A percentile compares a stretch with the other conserved stretches of the same genome.
Evolutionary conservation across 768 basidiomycete species (phyloP).

Genomic region (Tephrocybe sp.): DNA sequence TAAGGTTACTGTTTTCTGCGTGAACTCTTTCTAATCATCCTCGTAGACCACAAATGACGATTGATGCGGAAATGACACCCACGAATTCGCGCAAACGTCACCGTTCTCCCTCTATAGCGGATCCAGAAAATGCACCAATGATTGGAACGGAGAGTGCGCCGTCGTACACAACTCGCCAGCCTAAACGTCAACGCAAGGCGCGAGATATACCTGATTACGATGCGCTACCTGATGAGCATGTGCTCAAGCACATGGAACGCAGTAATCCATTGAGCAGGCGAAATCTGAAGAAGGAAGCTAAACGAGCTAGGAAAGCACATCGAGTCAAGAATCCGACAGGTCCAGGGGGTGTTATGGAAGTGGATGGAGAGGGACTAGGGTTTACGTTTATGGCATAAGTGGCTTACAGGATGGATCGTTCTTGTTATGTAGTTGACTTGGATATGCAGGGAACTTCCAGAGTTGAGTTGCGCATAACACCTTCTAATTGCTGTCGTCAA

Average conservation of each 20-base stretch:
- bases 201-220: slow-evolving; percentile 56
- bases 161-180: slow-evolving; percentile 34
- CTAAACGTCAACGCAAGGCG: slow-evolving; percentile 59
- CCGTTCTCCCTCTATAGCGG: slow-evolving; percentile 29
- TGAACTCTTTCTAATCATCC: background rate
- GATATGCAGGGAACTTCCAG: background rate
- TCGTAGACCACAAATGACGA: slow-evolving; percentile 30
- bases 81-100: slow-evolving; percentile 36
- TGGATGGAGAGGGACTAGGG: slow-evolving; percentile 42
- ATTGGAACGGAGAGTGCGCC: slow-evolving; percentile 16
- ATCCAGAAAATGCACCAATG: slow-evolving; percentile 12
- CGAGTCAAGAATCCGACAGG: slow-evolving; percentile 24
- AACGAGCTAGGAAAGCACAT: slow-evolving; percentile 55
- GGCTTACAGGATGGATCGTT: background rate
- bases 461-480: too few species aligned
- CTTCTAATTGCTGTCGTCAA: too few species aligned
- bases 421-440: background rate
- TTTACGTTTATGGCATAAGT: slow-evolving; percentile 43
- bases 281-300: slow-evolving; percentile 60
- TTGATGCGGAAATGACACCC: slow-evolving; percentile 28
- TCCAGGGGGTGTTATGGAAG: slow-evolving; percentile 36
- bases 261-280: slow-evolving; percentile 61
- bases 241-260: slow-evolving; percentile 41
- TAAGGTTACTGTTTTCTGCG: slow-evolving; percentile 16
- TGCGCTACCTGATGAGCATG: slow-evolving; percentile 43